Conservation (phyloP, 495 filamentous ascomycete genomes). For the Penicillium lividum region DNA sequence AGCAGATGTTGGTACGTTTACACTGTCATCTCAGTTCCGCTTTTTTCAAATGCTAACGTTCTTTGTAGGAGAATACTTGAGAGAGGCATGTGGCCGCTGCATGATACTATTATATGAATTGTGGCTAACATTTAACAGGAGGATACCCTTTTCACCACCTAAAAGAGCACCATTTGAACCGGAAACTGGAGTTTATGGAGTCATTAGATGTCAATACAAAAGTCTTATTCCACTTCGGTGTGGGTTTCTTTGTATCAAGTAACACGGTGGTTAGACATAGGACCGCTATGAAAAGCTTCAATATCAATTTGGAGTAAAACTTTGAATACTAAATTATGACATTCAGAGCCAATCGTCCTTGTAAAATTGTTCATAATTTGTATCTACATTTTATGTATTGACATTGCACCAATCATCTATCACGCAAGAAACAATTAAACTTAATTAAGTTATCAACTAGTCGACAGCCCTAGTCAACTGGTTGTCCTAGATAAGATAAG, state of each 20-base stretch:
- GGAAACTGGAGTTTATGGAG: constrained; percentile 30
- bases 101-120: background rate
- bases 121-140: constrained; percentile 38
- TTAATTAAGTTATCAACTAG: background rate
- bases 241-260: constrained; percentile 1
- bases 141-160: constrained; percentile 51
- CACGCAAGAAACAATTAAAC: background rate
- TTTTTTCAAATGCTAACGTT: background rate
- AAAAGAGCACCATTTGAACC: constrained; percentile 18
- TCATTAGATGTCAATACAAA: constrained; percentile 19
- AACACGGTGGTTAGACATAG: constrained; percentile 4
- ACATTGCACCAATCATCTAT: too few species aligned
- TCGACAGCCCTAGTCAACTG: background rate
- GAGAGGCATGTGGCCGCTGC: constrained; percentile 56
- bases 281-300: background rate
- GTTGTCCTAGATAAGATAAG: background rate
- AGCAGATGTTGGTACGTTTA: constrained; percentile 1
- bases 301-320: background rate
- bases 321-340: background rate
- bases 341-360: background rate
- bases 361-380: background rate
- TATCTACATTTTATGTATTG: too few species aligned
- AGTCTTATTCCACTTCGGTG: constrained; percentile 15
- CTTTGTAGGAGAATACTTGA: constrained; percentile 71
- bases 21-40: background rate